Evolutionary conservation across 371 early-diverging fungal genomes (phyloP), one percentile per base, ranked within the genome.

Genomic region (Sporodiniella umbellata): DNA sequence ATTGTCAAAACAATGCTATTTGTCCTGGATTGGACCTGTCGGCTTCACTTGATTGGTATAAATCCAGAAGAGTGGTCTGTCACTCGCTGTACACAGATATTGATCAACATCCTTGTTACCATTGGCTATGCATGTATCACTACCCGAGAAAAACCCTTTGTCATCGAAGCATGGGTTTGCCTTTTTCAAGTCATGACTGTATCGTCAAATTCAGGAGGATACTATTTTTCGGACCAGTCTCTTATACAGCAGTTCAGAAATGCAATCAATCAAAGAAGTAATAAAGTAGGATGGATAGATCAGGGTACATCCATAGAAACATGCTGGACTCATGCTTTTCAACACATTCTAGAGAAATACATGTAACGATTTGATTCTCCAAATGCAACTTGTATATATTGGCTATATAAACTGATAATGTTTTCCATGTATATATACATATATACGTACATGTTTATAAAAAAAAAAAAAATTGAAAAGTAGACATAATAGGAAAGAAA

Each of bases 1-100:
- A 43, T 55, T 19, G 25, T 60, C 4, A 47, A 60, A 18, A 10
- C 40, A 0, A 21, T 47, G 38, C 1, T 60, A 11, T 60, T 45
- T 33, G 33, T 42, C 10, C n/a, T 60, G 38, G 60, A 60, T 28
- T 60, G 60, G 60, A 51, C 51, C 2, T 60, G 60, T 47, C 33
- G 60, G 31, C 48, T 60, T 37, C 43, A 51, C 19, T 35, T 51
- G 19, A 51, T 60, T 21, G 51, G 54, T 1, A 40, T 51, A 1
- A 37, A 51, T 14, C 33, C 22, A 18, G 8, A 3, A 1, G 39
- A 24, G 17, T 60, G 60, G 55, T 42, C 60, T 3, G 51, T 60
- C 0, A 38, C 39, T n/a, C 25, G 55, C 1, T 46, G 35, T 8
- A 51, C 55, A 10, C 28, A 50, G 17, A 42, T 21, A 4, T 14